Evolutionary conservation across 306 rosid genomes (phyloP), one percentile per base, ranked within the genome.

Genomic region (Medicago lupulina): DNA sequence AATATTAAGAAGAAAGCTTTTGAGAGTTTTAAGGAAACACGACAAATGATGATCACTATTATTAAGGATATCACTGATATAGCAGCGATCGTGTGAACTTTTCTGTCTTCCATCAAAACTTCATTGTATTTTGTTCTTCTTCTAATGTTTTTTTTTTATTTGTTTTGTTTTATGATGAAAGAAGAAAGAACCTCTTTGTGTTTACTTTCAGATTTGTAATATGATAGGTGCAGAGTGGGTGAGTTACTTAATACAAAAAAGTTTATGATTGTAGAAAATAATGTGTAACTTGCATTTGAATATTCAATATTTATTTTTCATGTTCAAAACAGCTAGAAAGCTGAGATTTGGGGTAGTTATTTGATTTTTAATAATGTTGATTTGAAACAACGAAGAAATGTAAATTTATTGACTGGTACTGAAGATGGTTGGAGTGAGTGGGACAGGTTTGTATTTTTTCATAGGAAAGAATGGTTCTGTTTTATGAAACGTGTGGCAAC

Each of bases 91-190:
- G 79, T 78, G 83, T 86, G 80, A 0, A 83, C 95, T 83, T 72
- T 84, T 67, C 69, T 82, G 87, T 95, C 91, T 87, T 95, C 96
- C 98, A 95, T 91, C 63, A 81, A 64, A 71, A 19, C 49, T 57
- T 80, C 85, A 84, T 81, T 64, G 38, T 74, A n/a, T 75, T 3
- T 21, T 55, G 1, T 19, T 9, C 7, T 70, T 31, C 46, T 19
- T 10, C 7, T 19, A 49, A 1, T 79, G 15, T 50, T 67, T 28
- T 71, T 15, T 21, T 21, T 21, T 21, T 67, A 10, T 23, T 8
- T 19, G 14, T 50, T 19, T 77, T 9, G 71, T 49, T 75, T 41
- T 69, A 10, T 38, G 39, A 14, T 49, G 53, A 70, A 70, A 75
- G 59, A 17, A 50, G 66, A 25, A 77, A 63, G 57, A 23, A 1